Base-by-base conservation (phyloP, 306 rosid species). In the Cucurbita argyrosperma region DNA sequence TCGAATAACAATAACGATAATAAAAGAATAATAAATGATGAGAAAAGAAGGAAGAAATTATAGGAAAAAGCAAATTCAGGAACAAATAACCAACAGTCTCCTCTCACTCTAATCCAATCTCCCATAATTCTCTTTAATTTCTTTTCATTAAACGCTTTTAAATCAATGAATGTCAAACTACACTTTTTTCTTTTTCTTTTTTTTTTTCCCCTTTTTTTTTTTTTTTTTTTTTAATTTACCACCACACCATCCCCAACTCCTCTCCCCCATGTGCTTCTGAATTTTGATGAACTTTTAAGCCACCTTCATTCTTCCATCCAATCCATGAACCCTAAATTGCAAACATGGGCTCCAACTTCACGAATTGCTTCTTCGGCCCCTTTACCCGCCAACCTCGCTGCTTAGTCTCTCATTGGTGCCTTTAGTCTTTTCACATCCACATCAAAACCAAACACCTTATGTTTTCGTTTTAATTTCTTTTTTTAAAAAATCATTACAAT, bases 41-140 rank as follows among this genome's bases (percentile, higher is more conserved):
- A 82, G 75, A 67, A 82, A 75, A 64, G 81, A 83, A 86, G 79
- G 64, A 85, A 76, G 64, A 72, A 70, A 84, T 77, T 56, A 72
- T 78, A 72, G 74, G 79, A 54, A 79, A 82, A 53, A 74, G 77
- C 76, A 81, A 83, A 79, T 79, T 77, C 77, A 77, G 76, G 79
- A 74, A 77, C 79, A 82, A 71, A 69, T 68, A 78, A 86, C 82
- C 78, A 86, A 88, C 76, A 42, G 42, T 56, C 78, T 61, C 30
- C 45, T 87, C 75, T 85, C 83, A 85, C 52, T 83, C 85, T 77
- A 86, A 87, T 82, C 80, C 88, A 83, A 81, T 90, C 87, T 86
- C 85, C 85, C 90, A 58, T 74, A 88, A 58, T 58, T 42, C 52
- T n/a, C 61, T 38, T 37, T 72, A 72, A 56, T 54, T 55, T 56